Evolutionary conservation across 768 basidiomycete species (phyloP), one percentile per base, ranked within the genome.

Genomic region (Solioccasus polychromus): DNA sequence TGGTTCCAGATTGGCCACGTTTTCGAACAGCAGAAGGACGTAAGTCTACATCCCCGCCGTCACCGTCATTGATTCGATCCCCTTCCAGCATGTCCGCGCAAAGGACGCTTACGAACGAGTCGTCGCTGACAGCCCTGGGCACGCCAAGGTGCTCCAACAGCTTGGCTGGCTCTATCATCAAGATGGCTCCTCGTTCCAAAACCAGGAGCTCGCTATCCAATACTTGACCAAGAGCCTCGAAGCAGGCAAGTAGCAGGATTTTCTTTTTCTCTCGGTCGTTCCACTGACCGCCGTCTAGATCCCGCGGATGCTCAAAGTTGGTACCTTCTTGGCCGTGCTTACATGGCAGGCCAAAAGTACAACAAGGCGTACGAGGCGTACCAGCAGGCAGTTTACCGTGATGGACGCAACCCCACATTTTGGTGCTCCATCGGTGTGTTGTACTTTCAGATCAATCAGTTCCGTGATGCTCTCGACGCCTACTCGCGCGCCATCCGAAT

Each of bases 1-100:
- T 98, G 94, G 93, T 98, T 98, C 81, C 96, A 99, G 70, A 96
- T 99, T 50, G 96, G 96, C 3, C 96, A 98, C 61, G 95, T 98
- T 17, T 92, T 90, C 58, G 96, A 98, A 68, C 94, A 96, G 62
- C 91, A 95, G 67, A 88, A 92, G 69, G 93, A 98, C 64, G 94
- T 94, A 63, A 68, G 80, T 71, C 7, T 12, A 11, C 26, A 17
- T 14, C 40, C 17, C 10, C n/a, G 7, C 18, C 45, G 37, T 29
- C 28, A 30, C 30, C 28, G 29, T 54, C 26, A 29, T 35, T 37
- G 46, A 25, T 47, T 56, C 24, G 3, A 47, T 42, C 46, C 25
- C 38, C 42, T 28, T 28, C 4, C 64, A 97, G 95, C 88, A 91
- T 67, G 76, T 79, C 35, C 83, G 80, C 36, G 95, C 96, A 3